These are phyloP conservation scores for Stagonosporopsis tanaceti DNA, from an alignment of 2,329 filamentous ascomycete species.

Conservation along the genomic window DNA sequence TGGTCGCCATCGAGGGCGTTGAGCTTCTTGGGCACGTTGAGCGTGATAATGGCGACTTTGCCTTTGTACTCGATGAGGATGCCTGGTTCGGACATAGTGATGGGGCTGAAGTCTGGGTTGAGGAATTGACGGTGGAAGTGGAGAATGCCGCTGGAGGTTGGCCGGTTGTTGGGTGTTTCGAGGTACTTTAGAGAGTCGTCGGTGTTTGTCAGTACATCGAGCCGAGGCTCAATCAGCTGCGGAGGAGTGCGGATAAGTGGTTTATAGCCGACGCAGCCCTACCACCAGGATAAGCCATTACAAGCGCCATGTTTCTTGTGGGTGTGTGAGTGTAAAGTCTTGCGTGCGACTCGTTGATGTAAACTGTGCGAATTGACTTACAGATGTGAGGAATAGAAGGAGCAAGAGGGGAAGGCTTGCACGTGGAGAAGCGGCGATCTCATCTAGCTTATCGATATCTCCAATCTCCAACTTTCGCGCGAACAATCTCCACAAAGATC, in stretches of 20 bases:
- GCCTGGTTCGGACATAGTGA: constrained; percentile 54
- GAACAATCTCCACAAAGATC: constrained; percentile 32
- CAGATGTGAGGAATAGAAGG: not conserved
- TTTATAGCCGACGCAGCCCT: constrained; percentile 9
- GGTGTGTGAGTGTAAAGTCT: not conserved
- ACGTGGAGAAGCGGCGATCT: constrained; percentile 6
- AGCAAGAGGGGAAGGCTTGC: not conserved
- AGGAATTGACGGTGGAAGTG: not conserved
- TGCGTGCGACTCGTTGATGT: not conserved
- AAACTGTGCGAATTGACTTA: not conserved
- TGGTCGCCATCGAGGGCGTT: constrained; percentile 76
- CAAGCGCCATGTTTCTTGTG: not conserved
- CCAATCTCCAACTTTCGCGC: constrained; percentile 29
- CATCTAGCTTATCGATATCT: constrained; percentile 13
- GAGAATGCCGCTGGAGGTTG: not conserved
- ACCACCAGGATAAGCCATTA: not conserved
- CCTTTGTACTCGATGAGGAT: constrained; percentile 70
- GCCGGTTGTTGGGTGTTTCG: not conserved
- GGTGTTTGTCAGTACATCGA: constrained; percentile 9
- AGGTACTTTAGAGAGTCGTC: constrained; percentile 2
- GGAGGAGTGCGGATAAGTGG: constrained; percentile 6
- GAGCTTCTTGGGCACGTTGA: constrained; percentile 86
- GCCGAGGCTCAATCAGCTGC: constrained; percentile 19
- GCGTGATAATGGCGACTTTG: constrained; percentile 82
- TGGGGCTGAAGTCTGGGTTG: not conserved